Conservation (phyloP, 371 early-diverging fungal genomes). For the Mortierella sp. region DNA sequence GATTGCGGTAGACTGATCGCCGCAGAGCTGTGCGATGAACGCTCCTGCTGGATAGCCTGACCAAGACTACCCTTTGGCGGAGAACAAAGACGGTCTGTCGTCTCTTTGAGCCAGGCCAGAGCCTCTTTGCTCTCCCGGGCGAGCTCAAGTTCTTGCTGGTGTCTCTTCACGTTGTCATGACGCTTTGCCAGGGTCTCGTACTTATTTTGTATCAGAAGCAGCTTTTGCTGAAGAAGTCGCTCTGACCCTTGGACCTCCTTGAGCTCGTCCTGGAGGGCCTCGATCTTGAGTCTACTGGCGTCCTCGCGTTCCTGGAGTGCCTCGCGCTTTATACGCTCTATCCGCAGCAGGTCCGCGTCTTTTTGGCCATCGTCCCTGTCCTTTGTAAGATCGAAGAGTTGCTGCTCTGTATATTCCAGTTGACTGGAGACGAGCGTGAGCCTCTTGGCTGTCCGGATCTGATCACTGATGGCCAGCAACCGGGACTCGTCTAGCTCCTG, state of each 20-base stretch:
- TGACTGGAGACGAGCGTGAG: conserved; percentile 45
- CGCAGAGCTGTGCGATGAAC: conserved; percentile 22
- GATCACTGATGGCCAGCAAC: conserved; percentile 42
- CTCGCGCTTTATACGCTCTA: conserved; percentile 39
- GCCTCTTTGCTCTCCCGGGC: conserved; percentile 54
- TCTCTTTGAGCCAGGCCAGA: conserved; percentile 53
- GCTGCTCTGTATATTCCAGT: conserved; percentile 49
- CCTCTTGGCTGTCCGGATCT: conserved; percentile 42
- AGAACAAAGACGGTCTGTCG: conserved; percentile 44
- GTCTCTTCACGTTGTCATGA: conserved; percentile 45
- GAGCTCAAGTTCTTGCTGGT: conserved; percentile 50
- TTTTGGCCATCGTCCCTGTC: conserved; percentile 31
- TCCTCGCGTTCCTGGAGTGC: conserved; percentile 50
- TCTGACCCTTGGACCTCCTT: conserved; percentile 46
- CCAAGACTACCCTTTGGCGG: conserved; percentile 37
- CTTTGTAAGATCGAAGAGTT: conserved; percentile 34
- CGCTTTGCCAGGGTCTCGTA: conserved; percentile 43
- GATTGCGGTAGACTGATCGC: conserved; percentile 19
- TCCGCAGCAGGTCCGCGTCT: conserved; percentile 36
- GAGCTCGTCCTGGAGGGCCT: conserved; percentile 41
- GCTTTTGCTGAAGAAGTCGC: conserved; percentile 32
- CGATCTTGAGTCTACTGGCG: conserved; percentile 33
- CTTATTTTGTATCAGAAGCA: conserved; percentile 32
- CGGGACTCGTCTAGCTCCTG: conserved; percentile 46
- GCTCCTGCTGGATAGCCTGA: conserved; percentile 32